Percentiles rank a stretch among this genome's conserved stretches.
Evolutionary conservation across 768 basidiomycete genomes (phyloP).

Genomic region (Leccinum olivaceopallidum): DNA sequence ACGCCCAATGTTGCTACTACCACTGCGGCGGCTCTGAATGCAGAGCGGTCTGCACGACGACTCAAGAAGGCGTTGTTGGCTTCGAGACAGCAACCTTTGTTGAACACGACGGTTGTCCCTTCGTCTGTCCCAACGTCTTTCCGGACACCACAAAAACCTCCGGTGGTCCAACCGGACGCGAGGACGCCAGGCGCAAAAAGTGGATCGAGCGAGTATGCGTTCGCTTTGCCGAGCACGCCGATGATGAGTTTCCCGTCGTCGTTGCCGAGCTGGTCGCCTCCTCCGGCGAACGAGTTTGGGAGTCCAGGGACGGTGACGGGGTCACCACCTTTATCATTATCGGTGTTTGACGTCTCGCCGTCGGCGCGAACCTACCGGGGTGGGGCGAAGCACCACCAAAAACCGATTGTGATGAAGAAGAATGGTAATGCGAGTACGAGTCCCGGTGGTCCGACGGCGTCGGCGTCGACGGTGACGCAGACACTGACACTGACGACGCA

Average conservation of each 20-base stretch:
- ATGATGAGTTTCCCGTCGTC: constrained; percentile 27
- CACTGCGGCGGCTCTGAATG: constrained; percentile 80
- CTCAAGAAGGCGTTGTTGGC: constrained; percentile 68
- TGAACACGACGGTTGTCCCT: constrained; percentile 54
- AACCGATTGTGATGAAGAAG: constrained; percentile 36
- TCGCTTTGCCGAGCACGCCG: constrained; percentile 20
- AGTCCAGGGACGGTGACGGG: not conserved
- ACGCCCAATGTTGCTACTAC: constrained; percentile 70
- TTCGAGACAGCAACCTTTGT: constrained; percentile 60
- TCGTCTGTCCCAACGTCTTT: constrained; percentile 25
- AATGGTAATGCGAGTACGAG: constrained; percentile 1
- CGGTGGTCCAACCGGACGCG: constrained; percentile 6
- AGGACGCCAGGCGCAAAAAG: constrained; percentile 4
- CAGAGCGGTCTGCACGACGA: constrained; percentile 70
- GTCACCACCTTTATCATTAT: not conserved
- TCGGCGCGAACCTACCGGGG: constrained; percentile 23
- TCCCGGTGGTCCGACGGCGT: not conserved
- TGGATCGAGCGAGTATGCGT: not conserved
- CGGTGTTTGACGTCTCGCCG: constrained; percentile 16
- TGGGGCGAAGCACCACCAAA: constrained; percentile 35
- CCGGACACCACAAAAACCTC: constrained; percentile 31
- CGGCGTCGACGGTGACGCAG: not conserved
- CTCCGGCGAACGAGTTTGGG: constrained; percentile 18
- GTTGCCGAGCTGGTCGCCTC: constrained; percentile 25
- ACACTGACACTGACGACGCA: too few relatives aligned